phyloP scores from a whole-genome alignment of 2,329 filamentous ascomycete species.

The Fusarium sp. region DNA sequence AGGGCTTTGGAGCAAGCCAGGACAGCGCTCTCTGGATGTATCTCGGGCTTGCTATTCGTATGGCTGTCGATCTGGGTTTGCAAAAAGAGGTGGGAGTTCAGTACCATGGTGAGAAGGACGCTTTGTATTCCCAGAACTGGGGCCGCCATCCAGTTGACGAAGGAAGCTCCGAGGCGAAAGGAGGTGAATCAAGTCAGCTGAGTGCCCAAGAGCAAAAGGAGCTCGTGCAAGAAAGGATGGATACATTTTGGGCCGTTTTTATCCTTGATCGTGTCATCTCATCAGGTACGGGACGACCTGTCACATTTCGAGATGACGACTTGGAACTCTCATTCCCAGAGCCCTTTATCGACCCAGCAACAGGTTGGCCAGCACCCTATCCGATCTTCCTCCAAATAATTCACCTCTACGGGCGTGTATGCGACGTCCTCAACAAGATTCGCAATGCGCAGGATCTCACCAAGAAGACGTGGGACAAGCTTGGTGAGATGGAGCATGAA shows the following conservation, averaged over 20 bases:
- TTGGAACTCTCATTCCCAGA: constrained; percentile 79
- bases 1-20: constrained; percentile 87
- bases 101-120: constrained; percentile 64
- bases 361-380: constrained; percentile 80
- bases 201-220: constrained; percentile 66
- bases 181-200: constrained; percentile 52
- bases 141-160: constrained; percentile 48
- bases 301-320: constrained; percentile 84
- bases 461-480: constrained; percentile 73
- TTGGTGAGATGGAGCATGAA: constrained; percentile 82
- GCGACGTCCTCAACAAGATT: constrained; percentile 85
- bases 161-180: constrained; percentile 53
- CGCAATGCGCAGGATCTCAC: constrained; percentile 78
- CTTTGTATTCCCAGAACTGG: constrained; percentile 58
- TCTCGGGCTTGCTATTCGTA: constrained; percentile 84
- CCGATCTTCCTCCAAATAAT: constrained; percentile 85
- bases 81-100: constrained; percentile 82
- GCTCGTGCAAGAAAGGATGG: constrained; percentile 82
- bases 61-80: constrained; percentile 81
- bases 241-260: constrained; percentile 92
- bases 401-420: constrained; percentile 84
- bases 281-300: constrained; percentile 83
- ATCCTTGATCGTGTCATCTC: constrained; percentile 89
- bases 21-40: constrained; percentile 97
- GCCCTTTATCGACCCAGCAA: constrained; percentile 59